phyloP scores from a whole-genome alignment of 2,329 filamentous ascomycete species.

The Fragosphaeria purpurea region DNA sequence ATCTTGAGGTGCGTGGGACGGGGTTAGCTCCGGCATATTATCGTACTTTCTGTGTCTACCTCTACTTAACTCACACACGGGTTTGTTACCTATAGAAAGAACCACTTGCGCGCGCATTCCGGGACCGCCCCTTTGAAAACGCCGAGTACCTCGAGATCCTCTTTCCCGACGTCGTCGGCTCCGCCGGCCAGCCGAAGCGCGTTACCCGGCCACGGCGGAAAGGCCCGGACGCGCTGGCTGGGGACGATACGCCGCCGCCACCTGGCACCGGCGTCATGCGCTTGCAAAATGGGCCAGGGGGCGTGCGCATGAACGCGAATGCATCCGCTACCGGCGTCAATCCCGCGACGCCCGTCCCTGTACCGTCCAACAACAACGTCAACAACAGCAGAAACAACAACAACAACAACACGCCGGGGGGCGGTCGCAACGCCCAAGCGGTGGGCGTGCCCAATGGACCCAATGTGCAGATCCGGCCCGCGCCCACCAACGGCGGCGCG shows the following conservation, averaged over 20 bases:
- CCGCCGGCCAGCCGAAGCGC: slow-evolving; percentile 48
- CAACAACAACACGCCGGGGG: background rate
- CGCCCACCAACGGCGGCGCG: background rate
- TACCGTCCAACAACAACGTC: slow-evolving; percentile 6
- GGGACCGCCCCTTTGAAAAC: slow-evolving; percentile 49
- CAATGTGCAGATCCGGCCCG: background rate
- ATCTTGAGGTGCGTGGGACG: slow-evolving; percentile 40
- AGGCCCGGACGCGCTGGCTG: slow-evolving; percentile 34
- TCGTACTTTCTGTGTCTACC: background rate
- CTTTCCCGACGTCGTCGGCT: slow-evolving; percentile 50
- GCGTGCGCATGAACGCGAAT: background rate
- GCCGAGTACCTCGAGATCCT: slow-evolving; percentile 51
- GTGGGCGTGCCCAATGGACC: background rate
- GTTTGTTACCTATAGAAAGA: slow-evolving; percentile 33
- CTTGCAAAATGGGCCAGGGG: slow-evolving; percentile 24
- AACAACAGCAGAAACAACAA: slow-evolving; percentile 2
- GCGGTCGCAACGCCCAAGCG: no score
- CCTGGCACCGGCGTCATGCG: slow-evolving; percentile 38
- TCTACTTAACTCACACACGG: background rate
- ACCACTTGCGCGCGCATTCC: slow-evolving; percentile 45
- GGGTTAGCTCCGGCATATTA: no score
- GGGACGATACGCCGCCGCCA: slow-evolving; percentile 34
- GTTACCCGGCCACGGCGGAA: slow-evolving; percentile 45
- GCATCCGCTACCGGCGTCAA: slow-evolving; percentile 10
- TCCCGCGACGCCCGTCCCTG: slow-evolving; percentile 14